These are phyloP conservation scores for Elymus sibiricus DNA, from an alignment of 176 grass and related monocot genomes.

Conservation along the genomic window DNA sequence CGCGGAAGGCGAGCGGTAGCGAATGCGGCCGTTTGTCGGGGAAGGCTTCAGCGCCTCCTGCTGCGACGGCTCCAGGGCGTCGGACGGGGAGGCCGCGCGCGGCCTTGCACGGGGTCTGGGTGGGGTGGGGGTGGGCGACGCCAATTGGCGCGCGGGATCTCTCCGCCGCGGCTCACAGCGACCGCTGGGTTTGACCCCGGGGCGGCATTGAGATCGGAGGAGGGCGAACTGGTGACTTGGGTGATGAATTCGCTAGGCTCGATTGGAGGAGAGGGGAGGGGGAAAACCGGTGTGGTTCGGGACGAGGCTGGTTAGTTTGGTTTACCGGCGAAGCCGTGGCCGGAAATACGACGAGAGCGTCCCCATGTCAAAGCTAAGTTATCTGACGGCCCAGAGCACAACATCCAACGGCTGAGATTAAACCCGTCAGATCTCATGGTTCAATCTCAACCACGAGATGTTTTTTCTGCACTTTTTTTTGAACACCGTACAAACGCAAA, in stretches of 20 bases:
- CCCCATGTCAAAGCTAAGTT: too few species aligned
- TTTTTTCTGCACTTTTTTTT: too few species aligned
- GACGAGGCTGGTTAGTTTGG: not conserved
- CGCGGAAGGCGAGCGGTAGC: slow-evolving; percentile 74
- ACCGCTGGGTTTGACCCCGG: slow-evolving; percentile 15
- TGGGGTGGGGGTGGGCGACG: not conserved
- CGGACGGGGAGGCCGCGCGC: slow-evolving; percentile 34
- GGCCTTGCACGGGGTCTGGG: slow-evolving; percentile 20
- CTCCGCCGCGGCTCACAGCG: slow-evolving; percentile 31
- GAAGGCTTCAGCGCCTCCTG: slow-evolving; percentile 72
- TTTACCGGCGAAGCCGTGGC: slow-evolving; percentile 7
- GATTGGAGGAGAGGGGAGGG: not conserved
- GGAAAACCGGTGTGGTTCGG: not conserved
- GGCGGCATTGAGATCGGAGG: slow-evolving; percentile 35
- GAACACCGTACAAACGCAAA: too few species aligned
- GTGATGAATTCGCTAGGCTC: not conserved
- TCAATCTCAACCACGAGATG: too few species aligned
- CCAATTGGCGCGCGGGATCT: slow-evolving; percentile 25
- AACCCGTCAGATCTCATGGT: too few species aligned
- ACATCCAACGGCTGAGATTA: too few species aligned
- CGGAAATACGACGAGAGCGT: not conserved
- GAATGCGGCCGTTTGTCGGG: slow-evolving; percentile 74
- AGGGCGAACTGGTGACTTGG: not conserved
- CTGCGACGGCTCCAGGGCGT: slow-evolving; percentile 62
- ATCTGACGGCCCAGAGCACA: too few species aligned